phyloP scores from a whole-genome alignment of 495 filamentous ascomycete genomes.

The Amorphotheca resinae region DNA sequence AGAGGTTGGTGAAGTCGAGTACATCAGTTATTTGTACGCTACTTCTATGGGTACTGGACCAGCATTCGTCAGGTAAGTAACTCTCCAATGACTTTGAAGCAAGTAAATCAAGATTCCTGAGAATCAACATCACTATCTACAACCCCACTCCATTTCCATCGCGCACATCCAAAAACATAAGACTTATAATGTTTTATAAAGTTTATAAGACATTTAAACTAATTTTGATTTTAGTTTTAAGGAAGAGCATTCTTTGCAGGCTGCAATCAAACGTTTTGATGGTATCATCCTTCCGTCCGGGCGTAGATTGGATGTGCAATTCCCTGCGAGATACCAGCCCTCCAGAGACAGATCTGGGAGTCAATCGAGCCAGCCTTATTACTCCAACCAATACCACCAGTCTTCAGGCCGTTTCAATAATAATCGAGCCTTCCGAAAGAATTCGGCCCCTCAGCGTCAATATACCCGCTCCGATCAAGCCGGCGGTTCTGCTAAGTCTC shows the following conservation, averaged over 20 bases:
- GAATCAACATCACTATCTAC: too few species aligned
- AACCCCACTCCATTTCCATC: too few species aligned
- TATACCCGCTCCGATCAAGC: background rate
- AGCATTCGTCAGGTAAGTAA: slow-evolving; percentile 9
- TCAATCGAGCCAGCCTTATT: background rate
- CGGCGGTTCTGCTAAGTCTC: background rate
- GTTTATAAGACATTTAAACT: too few species aligned
- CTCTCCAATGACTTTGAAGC: too few species aligned
- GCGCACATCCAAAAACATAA: too few species aligned
- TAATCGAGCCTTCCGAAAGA: background rate
- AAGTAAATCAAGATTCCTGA: too few species aligned
- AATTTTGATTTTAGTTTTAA: slow-evolving; percentile 3
- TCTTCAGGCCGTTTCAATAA: background rate
- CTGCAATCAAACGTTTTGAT: slow-evolving; percentile 2
- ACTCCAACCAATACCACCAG: background rate
- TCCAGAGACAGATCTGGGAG: slow-evolving; percentile 1
- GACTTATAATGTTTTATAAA: too few species aligned
- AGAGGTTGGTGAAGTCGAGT: slow-evolving; percentile 8
- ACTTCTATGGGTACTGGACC: background rate
- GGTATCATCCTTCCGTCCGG: background rate
- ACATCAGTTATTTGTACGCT: slow-evolving; percentile 4
- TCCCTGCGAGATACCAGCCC: background rate
- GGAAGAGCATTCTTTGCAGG: slow-evolving; percentile 1
- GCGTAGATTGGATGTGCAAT: background rate
- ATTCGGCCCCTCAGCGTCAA: background rate